Conservation (phyloP, 176 grass and related monocot genomes). For the Oryza longistaminata region DNA sequence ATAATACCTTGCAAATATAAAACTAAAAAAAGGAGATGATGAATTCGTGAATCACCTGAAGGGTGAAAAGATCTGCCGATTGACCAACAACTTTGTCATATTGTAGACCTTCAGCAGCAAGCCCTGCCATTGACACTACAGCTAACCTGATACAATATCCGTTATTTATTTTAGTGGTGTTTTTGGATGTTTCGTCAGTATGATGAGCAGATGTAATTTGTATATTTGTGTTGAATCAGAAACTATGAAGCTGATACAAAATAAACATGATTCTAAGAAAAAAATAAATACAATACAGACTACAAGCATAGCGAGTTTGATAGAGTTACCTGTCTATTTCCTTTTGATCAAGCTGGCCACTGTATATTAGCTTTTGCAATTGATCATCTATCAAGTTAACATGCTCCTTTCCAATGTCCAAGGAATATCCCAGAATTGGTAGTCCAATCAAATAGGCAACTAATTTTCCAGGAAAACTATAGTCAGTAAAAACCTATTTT, state of each 20-base stretch:
- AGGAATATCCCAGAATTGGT: constrained; percentile 89
- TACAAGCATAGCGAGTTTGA: neutral
- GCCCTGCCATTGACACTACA: constrained; percentile 93
- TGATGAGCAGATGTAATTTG: neutral
- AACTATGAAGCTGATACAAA: neutral
- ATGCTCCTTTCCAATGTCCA: constrained; percentile 97
- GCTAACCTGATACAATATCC: constrained; percentile 56
- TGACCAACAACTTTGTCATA: constrained; percentile 95
- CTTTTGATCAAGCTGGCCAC: constrained; percentile 81
- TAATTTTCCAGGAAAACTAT: constrained; percentile 23
- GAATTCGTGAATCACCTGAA: constrained; percentile 56
- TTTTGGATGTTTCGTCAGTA: neutral
- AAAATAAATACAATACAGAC: neutral
- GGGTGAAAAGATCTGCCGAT: constrained; percentile 83
- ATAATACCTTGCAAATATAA: neutral
- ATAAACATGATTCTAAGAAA: neutral
- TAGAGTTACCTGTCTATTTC: constrained; percentile 71
- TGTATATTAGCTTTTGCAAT: constrained; percentile 84
- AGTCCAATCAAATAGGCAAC: constrained; percentile 90
- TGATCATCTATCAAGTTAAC: constrained; percentile 82
- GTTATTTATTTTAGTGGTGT: neutral
- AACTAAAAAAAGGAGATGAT: neutral
- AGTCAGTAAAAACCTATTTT: constrained; percentile 12
- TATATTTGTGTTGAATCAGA: neutral
- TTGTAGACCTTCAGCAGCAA: constrained; percentile 88